Percentiles rank a stretch among this genome's conserved stretches.
phyloP scores from a whole-genome alignment of 768 basidiomycete species.

The Amanita subjunquillea region DNA sequence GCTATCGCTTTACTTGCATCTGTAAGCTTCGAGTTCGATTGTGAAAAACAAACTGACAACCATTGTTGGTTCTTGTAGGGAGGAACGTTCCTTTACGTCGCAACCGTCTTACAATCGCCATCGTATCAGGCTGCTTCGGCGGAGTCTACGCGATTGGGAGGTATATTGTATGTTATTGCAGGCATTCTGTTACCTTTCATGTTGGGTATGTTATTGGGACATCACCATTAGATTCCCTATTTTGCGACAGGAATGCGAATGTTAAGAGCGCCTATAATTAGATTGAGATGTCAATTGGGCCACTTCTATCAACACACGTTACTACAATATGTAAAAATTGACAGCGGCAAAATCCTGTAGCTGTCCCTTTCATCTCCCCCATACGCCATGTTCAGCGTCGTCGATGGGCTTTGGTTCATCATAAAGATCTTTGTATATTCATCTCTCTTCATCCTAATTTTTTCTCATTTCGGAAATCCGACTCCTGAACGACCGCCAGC shows the following conservation, averaged over 20 bases:
- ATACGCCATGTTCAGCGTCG: background rate
- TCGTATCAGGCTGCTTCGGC: conserved; percentile 32
- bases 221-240: conserved; percentile 32
- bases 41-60: background rate
- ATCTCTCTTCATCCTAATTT: background rate
- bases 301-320: conserved; percentile 1
- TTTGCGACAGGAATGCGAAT: too few relatives aligned
- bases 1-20: conserved; percentile 79
- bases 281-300: too few relatives aligned
- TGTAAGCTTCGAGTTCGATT: conserved; percentile 31
- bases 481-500: background rate
- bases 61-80: conserved; percentile 38
- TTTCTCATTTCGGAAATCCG: background rate
- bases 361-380: background rate
- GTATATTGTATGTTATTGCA: conserved; percentile 42
- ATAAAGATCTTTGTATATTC: background rate
- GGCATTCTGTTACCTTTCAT: conserved; percentile 70
- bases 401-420: background rate
- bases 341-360: background rate
- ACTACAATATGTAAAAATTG: background rate
- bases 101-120: conserved; percentile 78
- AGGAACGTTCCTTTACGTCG: conserved; percentile 91
- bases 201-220: conserved; percentile 50
- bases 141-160: conserved; percentile 32
- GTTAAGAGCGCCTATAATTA: too few relatives aligned